phyloP scores from a whole-genome alignment of 345 rosid species.

The Citrus inodora region DNA sequence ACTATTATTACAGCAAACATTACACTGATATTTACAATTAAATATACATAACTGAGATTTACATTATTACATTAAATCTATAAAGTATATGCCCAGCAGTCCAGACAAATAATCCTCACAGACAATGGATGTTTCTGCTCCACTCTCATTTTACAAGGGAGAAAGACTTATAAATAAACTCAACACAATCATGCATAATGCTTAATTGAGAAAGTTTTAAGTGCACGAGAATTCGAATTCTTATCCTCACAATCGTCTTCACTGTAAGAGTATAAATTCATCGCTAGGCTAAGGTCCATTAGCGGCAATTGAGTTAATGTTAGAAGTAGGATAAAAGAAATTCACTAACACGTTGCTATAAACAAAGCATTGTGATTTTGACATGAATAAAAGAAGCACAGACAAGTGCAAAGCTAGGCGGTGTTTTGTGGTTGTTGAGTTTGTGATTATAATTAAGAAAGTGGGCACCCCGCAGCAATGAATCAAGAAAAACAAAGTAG shows the following conservation, averaged over 20 bases:
- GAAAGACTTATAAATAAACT: accelerated
- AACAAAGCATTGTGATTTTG: background rate
- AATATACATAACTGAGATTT: no score
- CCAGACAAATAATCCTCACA: accelerated
- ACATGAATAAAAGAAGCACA: background rate
- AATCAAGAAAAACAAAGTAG: background rate
- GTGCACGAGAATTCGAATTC: accelerated
- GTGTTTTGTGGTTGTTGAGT: background rate
- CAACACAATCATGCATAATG: accelerated
- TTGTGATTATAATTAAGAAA: background rate
- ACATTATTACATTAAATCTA: no score
- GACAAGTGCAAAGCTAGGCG: background rate
- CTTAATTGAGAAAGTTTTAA: accelerated
- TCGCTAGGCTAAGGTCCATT: accelerated
- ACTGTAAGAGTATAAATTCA: accelerated
- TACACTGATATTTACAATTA: no score
- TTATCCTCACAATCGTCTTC: accelerated
- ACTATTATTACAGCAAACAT: accelerated
- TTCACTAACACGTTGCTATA: no score
- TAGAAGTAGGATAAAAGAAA: background rate
- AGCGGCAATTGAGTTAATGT: background rate
- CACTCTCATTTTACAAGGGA: accelerated
- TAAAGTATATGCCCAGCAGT: no score
- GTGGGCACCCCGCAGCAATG: background rate
- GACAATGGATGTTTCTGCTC: accelerated